Evolutionary conservation across 805 yeast genomes (phyloP), one percentile per base, ranked within the genome.

Genomic region (Kazachstania martiniae): DNA sequence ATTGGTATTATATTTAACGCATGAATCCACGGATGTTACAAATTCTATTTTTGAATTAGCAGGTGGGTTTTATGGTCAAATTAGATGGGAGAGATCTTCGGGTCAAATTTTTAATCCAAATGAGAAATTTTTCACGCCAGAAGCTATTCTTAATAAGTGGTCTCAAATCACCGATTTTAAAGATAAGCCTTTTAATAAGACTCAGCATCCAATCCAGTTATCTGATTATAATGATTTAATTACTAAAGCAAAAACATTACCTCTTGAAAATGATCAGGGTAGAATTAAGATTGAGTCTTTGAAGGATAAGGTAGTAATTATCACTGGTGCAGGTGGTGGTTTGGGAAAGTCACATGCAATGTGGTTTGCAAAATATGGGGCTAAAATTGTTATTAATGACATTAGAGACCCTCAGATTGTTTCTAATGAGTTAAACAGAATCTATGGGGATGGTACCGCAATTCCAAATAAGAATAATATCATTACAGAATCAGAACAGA

Each of bases 281-380:
- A 38, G 61, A 5, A 62, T 63, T 33, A 58, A 65, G 16, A 66
- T 80, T 28, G 28, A 42, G 10, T 73, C 85, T 18, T 63, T 89
- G 53, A 74, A 74, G 52, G 86, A 67, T 45, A 83, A 82, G 61
- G 95, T 89, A 35, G 95, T 85, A 22, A 70, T 89, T 37, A 74
- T 89, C 35, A 89, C 97, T 12, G 98, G 98, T 41, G 87, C 95
- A 26, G 96, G 95, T 41, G 77, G 82, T 30, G 98, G 98, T 29
- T 69, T 89, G 46, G 98, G 98, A 40, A 76, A 79, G 54, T 81
- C 86, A 37, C 93, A 89, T 61, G 94, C 97, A 3, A 60, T 74
- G 31, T 68, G 73, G 54, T 79, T 81, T 53, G 96, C 93, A 35
- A 78, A 72, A 56, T 83, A 83, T 47, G 98, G 97, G 39, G 96